Conservation (phyloP, 768 basidiomycete genomes). For the Brasilioporus rufonigricans region DNA sequence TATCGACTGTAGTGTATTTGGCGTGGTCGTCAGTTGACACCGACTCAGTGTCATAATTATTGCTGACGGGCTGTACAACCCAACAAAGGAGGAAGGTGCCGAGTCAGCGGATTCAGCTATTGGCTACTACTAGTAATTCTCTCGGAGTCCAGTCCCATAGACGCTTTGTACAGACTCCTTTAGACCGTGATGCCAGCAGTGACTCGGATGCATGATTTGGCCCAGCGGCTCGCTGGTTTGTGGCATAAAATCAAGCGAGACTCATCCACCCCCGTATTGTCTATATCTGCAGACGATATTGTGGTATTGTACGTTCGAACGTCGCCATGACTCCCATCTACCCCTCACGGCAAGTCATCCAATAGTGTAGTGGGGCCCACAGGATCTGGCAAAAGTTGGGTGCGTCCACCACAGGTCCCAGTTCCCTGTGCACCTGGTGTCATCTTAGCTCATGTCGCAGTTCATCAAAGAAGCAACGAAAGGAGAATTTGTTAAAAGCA, state of each 20-base stretch:
- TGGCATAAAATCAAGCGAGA: slow-evolving; percentile 16
- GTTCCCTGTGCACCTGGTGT: background rate
- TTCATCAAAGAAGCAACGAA: slow-evolving; percentile 14
- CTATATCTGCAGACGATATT: slow-evolving; percentile 16
- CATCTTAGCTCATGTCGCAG: slow-evolving; percentile 1
- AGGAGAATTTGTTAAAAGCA: background rate
- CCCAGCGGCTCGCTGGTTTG: background rate
- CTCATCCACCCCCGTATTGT: background rate
- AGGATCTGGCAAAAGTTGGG: slow-evolving; percentile 23
- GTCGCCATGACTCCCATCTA: background rate
- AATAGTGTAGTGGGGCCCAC: slow-evolving; percentile 19
- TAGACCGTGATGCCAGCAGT: too few species aligned
- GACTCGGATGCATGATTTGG: background rate
- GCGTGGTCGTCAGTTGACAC: too few species aligned
- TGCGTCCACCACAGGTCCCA: background rate
- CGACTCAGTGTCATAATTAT: too few species aligned
- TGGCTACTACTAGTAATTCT: too few species aligned
- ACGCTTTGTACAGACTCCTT: too few species aligned
- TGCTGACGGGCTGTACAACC: too few species aligned
- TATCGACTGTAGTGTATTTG: too few species aligned
- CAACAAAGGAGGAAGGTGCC: too few species aligned
- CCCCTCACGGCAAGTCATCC: background rate
- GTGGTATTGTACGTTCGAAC: slow-evolving; percentile 19
- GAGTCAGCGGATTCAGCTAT: too few species aligned
- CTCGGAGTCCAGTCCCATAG: background rate